Conservation (phyloP, 73 alveolate genomes). For the Uronychia setigera region DNA sequence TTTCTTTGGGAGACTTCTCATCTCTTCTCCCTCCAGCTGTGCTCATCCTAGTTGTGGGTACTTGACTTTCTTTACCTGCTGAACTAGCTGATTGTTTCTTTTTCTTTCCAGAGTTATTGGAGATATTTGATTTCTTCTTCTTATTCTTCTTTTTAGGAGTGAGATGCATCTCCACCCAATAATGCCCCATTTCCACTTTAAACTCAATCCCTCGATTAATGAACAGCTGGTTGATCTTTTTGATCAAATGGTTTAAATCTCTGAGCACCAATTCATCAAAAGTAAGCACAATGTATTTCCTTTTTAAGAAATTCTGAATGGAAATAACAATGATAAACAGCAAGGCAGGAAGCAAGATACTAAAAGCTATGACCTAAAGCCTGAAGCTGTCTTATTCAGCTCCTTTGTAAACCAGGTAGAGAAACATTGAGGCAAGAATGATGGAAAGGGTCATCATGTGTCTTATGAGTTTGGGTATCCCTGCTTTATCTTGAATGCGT, state of each 20-base stretch:
- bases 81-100: too few species aligned
- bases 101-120: too few species aligned
- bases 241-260: conserved; percentile 43
- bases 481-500: conserved; percentile 41
- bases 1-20: too few species aligned
- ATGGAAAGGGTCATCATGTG: neutral
- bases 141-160: too few species aligned
- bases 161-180: conserved; percentile 69
- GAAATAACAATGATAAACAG: conserved; percentile 14
- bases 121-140: too few species aligned
- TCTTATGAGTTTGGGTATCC: conserved; percentile 3
- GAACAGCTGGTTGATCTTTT: conserved; percentile 31
- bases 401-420: neutral
- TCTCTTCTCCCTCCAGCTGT: too few species aligned
- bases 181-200: conserved; percentile 59
- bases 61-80: too few species aligned
- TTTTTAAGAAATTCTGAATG: conserved; percentile 25
- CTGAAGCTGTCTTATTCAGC: neutral
- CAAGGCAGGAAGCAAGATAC: conserved; percentile 3
- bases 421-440: conserved; percentile 9
- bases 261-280: conserved; percentile 37
- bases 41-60: too few species aligned
- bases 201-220: conserved; percentile 42
- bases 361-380: neutral
- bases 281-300: conserved; percentile 25